phyloP scores from a whole-genome alignment of 108 stramenopile genomes.

The Asterionellopsis glacialis region DNA sequence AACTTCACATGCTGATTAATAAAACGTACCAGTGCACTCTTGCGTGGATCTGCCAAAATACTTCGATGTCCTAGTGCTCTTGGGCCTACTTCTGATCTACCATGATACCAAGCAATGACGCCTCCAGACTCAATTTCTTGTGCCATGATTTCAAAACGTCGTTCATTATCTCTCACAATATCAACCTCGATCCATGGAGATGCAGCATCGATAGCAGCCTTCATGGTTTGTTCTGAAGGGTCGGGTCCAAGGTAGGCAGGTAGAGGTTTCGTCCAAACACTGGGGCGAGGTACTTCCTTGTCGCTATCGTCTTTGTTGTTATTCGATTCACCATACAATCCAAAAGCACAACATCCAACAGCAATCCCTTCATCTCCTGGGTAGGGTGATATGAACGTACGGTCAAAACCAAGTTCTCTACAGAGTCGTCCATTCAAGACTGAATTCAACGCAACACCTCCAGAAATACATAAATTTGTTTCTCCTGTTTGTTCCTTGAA shows the following conservation, averaged over 20 bases:
- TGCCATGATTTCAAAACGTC: slow-evolving; percentile 51
- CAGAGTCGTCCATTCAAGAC: slow-evolving; percentile 87
- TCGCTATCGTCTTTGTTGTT: neutral
- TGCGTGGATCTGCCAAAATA: slow-evolving; percentile 88
- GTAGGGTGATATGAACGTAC: slow-evolving; percentile 88
- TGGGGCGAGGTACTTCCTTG: slow-evolving; percentile 13
- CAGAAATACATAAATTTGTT: slow-evolving; percentile 82
- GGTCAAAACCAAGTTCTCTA: slow-evolving; percentile 75
- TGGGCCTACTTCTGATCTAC: slow-evolving; percentile 88
- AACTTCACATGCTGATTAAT: slow-evolving; percentile 88
- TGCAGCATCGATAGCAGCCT: slow-evolving; percentile 71
- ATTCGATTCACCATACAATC: slow-evolving; percentile 49
- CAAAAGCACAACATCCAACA: slow-evolving; percentile 89
- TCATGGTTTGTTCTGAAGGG: slow-evolving; percentile 47
- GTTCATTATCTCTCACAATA: slow-evolving; percentile 40
- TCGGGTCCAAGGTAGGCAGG: slow-evolving; percentile 75
- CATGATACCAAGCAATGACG: slow-evolving; percentile 87
- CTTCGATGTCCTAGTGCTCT: slow-evolving; percentile 93
- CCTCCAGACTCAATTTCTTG: slow-evolving; percentile 69
- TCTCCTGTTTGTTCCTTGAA: slow-evolving; percentile 79
- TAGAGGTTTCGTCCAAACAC: slow-evolving; percentile 57
- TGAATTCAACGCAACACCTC: slow-evolving; percentile 92
- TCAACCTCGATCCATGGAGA: slow-evolving; percentile 74
- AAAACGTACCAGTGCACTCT: slow-evolving; percentile 71
- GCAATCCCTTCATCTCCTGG: slow-evolving; percentile 94